These are phyloP conservation scores for Leucocoprinus leucothites DNA, from an alignment of 768 basidiomycete genomes.

Conservation along the genomic window DNA sequence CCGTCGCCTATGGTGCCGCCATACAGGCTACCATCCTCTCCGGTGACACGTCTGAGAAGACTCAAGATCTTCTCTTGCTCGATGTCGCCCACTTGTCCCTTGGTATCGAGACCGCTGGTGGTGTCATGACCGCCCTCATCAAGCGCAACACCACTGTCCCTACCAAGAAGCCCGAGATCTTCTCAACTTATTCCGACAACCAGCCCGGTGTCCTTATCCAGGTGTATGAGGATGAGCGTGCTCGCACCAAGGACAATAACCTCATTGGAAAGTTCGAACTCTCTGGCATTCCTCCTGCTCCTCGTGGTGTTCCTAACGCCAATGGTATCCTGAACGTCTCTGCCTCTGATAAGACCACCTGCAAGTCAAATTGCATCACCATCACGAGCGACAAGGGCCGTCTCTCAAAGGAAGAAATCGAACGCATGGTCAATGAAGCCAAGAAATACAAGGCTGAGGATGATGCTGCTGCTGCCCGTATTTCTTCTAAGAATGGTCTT, in stretches of 20 bases:
- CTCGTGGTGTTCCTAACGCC: slow-evolving; percentile 96
- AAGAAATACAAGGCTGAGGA: slow-evolving; percentile 93
- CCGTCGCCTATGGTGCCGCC: slow-evolving; percentile 97
- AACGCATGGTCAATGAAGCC: slow-evolving; percentile 94
- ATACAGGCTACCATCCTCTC: slow-evolving; percentile 98
- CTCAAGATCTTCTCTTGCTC: slow-evolving; percentile 92
- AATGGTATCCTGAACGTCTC: slow-evolving; percentile 97
- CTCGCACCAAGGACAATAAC: slow-evolving; percentile 98
- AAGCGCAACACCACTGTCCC: slow-evolving; percentile 98
- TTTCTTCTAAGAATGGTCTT: slow-evolving; percentile 84
- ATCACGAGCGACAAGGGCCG: slow-evolving; percentile 98
- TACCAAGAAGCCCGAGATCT: slow-evolving; percentile 97
- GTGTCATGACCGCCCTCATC: slow-evolving; percentile 98
- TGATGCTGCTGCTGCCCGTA: slow-evolving; percentile 80
- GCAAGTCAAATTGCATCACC: slow-evolving; percentile 91
- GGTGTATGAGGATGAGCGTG: slow-evolving; percentile 98
- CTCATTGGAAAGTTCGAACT: slow-evolving; percentile 98
- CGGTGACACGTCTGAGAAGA: slow-evolving; percentile 97
- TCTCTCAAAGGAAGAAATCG: slow-evolving; percentile 95
- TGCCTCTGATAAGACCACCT: slow-evolving; percentile 94
- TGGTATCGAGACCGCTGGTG: slow-evolving; percentile 96
- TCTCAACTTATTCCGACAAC: slow-evolving; percentile 98
- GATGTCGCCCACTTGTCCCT: slow-evolving; percentile 84
- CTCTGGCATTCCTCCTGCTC: slow-evolving; percentile 92
- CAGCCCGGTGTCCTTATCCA: slow-evolving; percentile 98